These are phyloP conservation scores for Artomyces pyxidatus DNA, from an alignment of 768 basidiomycete genomes.

Conservation along the genomic window DNA sequence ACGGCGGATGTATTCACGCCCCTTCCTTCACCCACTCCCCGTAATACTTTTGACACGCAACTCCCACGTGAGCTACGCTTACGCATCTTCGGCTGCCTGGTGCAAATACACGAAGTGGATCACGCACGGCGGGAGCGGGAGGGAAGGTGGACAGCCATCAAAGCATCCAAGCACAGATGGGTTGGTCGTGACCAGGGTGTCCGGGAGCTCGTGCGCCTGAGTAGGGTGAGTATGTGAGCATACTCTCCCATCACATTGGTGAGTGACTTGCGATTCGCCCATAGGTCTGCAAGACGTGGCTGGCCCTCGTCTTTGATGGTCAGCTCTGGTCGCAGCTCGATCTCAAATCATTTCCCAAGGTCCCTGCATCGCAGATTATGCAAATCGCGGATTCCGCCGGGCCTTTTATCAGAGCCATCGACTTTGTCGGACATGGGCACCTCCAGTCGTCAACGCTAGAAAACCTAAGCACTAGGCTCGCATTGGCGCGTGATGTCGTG, in stretches of 20 bases:
- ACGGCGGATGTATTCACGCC: slow-evolving; percentile 44
- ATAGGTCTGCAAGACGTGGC: slow-evolving; percentile 77
- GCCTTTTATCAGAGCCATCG: slow-evolving; percentile 52
- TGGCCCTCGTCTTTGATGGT: slow-evolving; percentile 69
- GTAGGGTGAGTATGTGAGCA: slow-evolving; percentile 49
- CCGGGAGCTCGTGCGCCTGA: slow-evolving; percentile 70
- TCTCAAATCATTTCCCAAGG: slow-evolving; percentile 51
- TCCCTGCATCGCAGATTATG: slow-evolving; percentile 42
- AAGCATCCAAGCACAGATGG: slow-evolving; percentile 63
- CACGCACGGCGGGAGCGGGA: slow-evolving; percentile 35
- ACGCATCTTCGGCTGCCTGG: slow-evolving; percentile 44
- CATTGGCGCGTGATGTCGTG: slow-evolving; percentile 29
- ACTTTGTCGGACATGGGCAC: slow-evolving; percentile 53
- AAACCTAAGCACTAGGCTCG: slow-evolving; percentile 47
- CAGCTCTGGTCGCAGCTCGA: slow-evolving; percentile 74
- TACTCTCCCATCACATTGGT: not conserved
- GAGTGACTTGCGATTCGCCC: slow-evolving; percentile 8
- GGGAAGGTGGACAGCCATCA: slow-evolving; percentile 51
- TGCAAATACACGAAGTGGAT: slow-evolving; percentile 54
- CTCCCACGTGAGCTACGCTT: slow-evolving; percentile 69
- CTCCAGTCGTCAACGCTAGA: slow-evolving; percentile 42
- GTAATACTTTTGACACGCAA: slow-evolving; percentile 54
- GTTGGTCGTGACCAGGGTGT: slow-evolving; percentile 67
- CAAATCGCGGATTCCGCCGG: slow-evolving; percentile 50
- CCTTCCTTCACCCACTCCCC: slow-evolving; percentile 35